Conservation (phyloP, 768 basidiomycete genomes). For the Suillus plorans region DNA sequence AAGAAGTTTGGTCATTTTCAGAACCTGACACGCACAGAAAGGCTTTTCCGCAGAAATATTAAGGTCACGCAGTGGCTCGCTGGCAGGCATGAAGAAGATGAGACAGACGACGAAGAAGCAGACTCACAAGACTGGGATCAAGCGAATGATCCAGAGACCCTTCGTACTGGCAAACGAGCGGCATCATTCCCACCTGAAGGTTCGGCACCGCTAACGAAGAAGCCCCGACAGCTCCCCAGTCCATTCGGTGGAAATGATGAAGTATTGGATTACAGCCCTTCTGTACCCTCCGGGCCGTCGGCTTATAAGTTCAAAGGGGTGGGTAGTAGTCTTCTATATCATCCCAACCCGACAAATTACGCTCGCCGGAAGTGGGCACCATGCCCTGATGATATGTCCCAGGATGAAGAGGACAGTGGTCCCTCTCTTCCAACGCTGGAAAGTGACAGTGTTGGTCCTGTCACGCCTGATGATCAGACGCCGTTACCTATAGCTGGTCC, state of each 20-base stretch:
- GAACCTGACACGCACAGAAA: conserved; percentile 37
- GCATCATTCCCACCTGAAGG: conserved; percentile 21
- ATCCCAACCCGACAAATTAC: conserved; percentile 61
- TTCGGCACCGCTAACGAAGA: conserved; percentile 28
- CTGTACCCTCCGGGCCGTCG: conserved; percentile 24
- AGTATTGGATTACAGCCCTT: conserved; percentile 21
- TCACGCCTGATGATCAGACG: conserved; percentile 55
- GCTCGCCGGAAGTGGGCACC: conserved; percentile 58
- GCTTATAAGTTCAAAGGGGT: conserved; percentile 30
- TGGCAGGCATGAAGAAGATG: conserved; percentile 13
- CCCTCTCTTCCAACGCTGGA: conserved; percentile 38
- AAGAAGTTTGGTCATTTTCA: conserved; percentile 28
- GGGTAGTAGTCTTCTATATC: conserved; percentile 50
- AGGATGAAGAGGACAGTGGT: conserved; percentile 29
- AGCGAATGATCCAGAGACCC: conserved; percentile 12
- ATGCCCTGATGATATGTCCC: conserved; percentile 33
- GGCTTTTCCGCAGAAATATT: conserved; percentile 38
- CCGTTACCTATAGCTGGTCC: conserved; percentile 40
- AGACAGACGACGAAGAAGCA: conserved; percentile 20
- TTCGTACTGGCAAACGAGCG: conserved; percentile 24
- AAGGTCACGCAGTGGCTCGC: conserved; percentile 39
- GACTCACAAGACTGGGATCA: conserved; percentile 15
- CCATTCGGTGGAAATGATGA: conserved; percentile 26
- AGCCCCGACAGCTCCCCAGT: conserved; percentile 18
- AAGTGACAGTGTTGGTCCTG: conserved; percentile 50